Evolutionary conservation across 73 alveolate genomes (phyloP).

Genomic region (Paramecium octaurelia): DNA sequence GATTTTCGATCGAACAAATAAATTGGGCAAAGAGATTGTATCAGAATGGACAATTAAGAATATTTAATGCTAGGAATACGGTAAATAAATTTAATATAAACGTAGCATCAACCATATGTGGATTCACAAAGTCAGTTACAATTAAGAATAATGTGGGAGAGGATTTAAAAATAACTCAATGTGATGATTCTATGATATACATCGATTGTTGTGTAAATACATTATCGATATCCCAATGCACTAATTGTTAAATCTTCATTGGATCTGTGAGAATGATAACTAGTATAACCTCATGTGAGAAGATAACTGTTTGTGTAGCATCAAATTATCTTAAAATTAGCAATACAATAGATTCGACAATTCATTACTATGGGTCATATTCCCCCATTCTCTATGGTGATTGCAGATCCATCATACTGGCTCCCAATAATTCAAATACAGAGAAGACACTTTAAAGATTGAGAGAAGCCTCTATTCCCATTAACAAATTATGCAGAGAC

Average conservation of each 20-base stretch:
- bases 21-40: not conserved
- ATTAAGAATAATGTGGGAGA: not conserved
- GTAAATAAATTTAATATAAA: not conserved
- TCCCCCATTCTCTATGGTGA: constrained; percentile 65
- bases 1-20: not conserved
- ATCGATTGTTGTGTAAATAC: constrained; percentile 55
- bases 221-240: constrained; percentile 56
- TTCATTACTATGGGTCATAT: constrained; percentile 57
- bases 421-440: constrained; percentile 65
- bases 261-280: constrained; percentile 58
- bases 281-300: constrained; percentile 61
- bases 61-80: not conserved
- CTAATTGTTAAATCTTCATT: constrained; percentile 54
- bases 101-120: not conserved
- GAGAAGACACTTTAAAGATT: constrained; percentile 30
- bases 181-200: constrained; percentile 65
- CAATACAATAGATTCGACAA: constrained; percentile 51
- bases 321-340: constrained; percentile 54
- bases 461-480: constrained; percentile 47
- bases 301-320: constrained; percentile 56
- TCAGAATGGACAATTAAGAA: not conserved
- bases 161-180: constrained; percentile 56
- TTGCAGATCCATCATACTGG: constrained; percentile 53
- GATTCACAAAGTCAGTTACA: constrained; percentile 34
- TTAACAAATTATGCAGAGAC: constrained; percentile 41